A percentile compares a stretch with the other conserved stretches of the same genome.
Evolutionary conservation across 331 rosid species (phyloP).

Genomic region (Arachis monticola): DNA sequence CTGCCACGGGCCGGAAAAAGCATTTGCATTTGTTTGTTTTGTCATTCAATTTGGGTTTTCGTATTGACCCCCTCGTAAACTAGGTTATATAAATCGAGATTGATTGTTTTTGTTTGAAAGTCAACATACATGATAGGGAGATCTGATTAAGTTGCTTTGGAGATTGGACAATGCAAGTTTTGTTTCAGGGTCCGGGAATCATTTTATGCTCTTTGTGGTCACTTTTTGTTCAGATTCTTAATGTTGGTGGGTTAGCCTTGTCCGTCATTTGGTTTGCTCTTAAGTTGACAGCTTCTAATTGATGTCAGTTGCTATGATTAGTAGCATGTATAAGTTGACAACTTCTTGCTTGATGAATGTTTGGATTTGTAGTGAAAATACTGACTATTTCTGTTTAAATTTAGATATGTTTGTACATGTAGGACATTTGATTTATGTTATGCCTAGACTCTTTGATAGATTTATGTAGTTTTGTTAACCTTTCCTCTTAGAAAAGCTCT

Average conservation of each 20-base stretch:
- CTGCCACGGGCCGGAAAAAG: too few species aligned
- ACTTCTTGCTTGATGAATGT: neutral
- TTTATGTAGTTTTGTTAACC: conserved; percentile 28
- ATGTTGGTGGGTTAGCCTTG: conserved; percentile 20
- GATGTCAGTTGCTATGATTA: neutral
- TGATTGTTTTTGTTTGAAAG: conserved; percentile 5
- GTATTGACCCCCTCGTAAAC: conserved; percentile 1
- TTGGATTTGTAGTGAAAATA: neutral
- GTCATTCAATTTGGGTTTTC: conserved; percentile 28
- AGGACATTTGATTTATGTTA: too few species aligned
- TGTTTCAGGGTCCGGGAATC: neutral
- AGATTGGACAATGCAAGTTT: conserved; percentile 4
- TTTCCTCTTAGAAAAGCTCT: neutral
- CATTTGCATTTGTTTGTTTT: neutral
- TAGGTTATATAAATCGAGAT: conserved; percentile 1
- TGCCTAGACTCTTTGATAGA: too few species aligned
- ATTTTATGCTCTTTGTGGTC: neutral
- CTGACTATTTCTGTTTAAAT: conserved; percentile 7
- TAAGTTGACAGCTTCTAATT: neutral
- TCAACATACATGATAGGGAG: neutral
- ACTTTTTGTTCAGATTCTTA: neutral
- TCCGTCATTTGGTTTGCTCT: conserved; percentile 7
- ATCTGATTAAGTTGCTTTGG: conserved; percentile 10
- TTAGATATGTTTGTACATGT: neutral
- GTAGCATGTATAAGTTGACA: too few species aligned